Percentiles rank a stretch among this genome's conserved stretches.
phyloP scores from a whole-genome alignment of 208 protist species.

The Angomonas desouzai region DNA sequence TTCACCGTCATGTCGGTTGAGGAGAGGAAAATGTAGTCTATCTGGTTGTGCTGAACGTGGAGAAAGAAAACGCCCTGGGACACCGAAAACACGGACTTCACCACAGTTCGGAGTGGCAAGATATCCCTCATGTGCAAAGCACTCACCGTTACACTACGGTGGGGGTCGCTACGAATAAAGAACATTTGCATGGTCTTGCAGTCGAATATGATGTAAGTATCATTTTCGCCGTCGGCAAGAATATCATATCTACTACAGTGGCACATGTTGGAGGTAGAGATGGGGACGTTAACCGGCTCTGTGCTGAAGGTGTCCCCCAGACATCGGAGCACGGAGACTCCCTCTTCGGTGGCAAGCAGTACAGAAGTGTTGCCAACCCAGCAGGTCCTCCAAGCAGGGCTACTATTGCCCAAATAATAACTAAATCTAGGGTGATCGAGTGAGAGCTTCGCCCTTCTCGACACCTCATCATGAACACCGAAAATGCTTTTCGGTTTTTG shows the following conservation, averaged over 20 bases:
- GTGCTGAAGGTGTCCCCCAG: background rate
- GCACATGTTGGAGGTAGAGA: slow-evolving; percentile 11
- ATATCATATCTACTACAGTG: slow-evolving; percentile 38
- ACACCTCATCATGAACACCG: slow-evolving; percentile 1
- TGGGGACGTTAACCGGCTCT: background rate
- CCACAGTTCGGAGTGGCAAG: slow-evolving; percentile 17
- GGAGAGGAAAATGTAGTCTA: slow-evolving; percentile 47
- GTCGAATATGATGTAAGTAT: slow-evolving; percentile 48
- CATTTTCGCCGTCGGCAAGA: slow-evolving; percentile 7
- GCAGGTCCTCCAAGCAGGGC: slow-evolving; percentile 40
- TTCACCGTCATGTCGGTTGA: slow-evolving; percentile 45
- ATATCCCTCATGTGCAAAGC: slow-evolving; percentile 18
- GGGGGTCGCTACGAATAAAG: slow-evolving; percentile 18
- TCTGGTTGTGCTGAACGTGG: slow-evolving; percentile 35
- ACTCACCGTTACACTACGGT: slow-evolving; percentile 9
- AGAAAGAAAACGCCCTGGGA: slow-evolving; percentile 30
- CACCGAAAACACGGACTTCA: slow-evolving; percentile 33
- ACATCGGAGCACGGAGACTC: slow-evolving; percentile 19
- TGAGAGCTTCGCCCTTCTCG: background rate
- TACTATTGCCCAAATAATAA: slow-evolving; percentile 38
- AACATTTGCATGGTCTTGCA: slow-evolving; percentile 26
- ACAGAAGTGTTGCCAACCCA: slow-evolving; percentile 40
- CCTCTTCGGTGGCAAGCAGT: slow-evolving; percentile 37
- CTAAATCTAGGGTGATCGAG: slow-evolving; percentile 12
- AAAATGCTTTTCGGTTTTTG: slow-evolving; percentile 11